phyloP scores from a whole-genome alignment of 2,329 filamentous ascomycete genomes.

The Exophiala sp. region DNA sequence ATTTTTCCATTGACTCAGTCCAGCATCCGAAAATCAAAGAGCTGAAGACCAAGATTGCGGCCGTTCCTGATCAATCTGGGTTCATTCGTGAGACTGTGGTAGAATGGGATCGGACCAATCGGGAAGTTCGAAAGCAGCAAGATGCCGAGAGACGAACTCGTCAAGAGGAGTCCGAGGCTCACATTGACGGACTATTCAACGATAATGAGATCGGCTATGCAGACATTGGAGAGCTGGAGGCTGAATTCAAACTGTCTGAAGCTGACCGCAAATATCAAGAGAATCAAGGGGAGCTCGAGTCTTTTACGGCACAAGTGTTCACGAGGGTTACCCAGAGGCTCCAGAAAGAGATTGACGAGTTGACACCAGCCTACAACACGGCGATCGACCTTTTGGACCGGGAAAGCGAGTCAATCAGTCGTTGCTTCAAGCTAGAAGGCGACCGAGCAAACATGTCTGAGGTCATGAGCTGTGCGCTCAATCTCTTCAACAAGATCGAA shows the following conservation, averaged over 20 bases:
- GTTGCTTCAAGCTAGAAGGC: conserved; percentile 31
- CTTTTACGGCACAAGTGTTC: conserved; percentile 51
- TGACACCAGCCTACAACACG: conserved; percentile 47
- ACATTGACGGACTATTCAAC: conserved; percentile 54
- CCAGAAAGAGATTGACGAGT: conserved; percentile 48
- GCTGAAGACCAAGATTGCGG: conserved; percentile 17
- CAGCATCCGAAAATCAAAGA: conserved; percentile 14
- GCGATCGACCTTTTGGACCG: conserved; percentile 41
- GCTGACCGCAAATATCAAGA: conserved; percentile 51
- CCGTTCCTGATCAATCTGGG: conserved; percentile 39
- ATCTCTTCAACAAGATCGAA: conserved; percentile 49
- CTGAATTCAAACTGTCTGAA: conserved; percentile 54
- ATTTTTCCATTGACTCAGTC: conserved; percentile 1
- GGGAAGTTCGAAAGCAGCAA: conserved; percentile 42
- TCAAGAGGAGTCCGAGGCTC: conserved; percentile 51
- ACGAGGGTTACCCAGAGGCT: conserved; percentile 48
- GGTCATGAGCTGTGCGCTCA: conserved; percentile 45
- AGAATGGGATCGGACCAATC: conserved; percentile 47
- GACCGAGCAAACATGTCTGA: conserved; percentile 31
- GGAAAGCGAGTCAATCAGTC: conserved; percentile 36
- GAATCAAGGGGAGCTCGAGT: conserved; percentile 51
- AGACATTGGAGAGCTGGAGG: conserved; percentile 54
- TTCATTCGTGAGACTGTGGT: conserved; percentile 42
- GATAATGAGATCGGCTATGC: conserved; percentile 57
- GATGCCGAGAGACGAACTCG: conserved; percentile 49